Evolutionary conservation across 495 filamentous ascomycete genomes (phyloP), one percentile per base, ranked within the genome.

Genomic region (Cercophora sp.): DNA sequence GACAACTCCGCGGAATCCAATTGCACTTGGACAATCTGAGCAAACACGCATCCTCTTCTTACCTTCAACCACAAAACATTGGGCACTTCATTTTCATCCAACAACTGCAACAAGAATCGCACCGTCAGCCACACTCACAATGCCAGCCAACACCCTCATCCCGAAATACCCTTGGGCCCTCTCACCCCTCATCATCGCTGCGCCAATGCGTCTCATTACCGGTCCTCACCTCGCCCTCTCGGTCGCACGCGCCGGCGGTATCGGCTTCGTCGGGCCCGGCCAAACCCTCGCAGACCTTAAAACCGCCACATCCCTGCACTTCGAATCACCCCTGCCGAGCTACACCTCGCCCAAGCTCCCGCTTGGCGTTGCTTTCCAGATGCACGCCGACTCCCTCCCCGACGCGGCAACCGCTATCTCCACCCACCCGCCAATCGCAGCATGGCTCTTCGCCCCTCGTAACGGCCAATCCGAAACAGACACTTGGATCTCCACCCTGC

Each of bases 251-350:
- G 89, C 92, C n/a, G 92, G 92, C 42, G 92, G 91, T n/a, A 76
- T 97, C 18, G 90, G 92, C 62, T 85, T 97, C 54, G 85, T 89
- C 55, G 96, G 92, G 18, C 92, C 92, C 9, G 85, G 95, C 56
- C 90, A 85, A 2, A 90, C 93, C 79, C 29, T 32, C 29, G 29
- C 85, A 71, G 89, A 88, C 69, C 86, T 97, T 39, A 85, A 88
- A 62, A 83, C 85, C 57, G 90, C 70, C 79, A 78, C 56, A 19
- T 5, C 13, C 1, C 78, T 89, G 0, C 73, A 85, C 5, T n/a
- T n/a, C n/a, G n/a, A n/a, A n/a, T n/a, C n/a, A n/a, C 60, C 76
- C 16, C 36, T 46, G 16, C 74, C 19, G 74, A 82, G 34, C 62
- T 74, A 88, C 84, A 70, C 80, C 78, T 48, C 75, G 72, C 4